Evolutionary conservation across 1,284 basidiomycete genomes (phyloP), one percentile per base, ranked within the genome.

Genomic region (Ustilago loliicola): DNA sequence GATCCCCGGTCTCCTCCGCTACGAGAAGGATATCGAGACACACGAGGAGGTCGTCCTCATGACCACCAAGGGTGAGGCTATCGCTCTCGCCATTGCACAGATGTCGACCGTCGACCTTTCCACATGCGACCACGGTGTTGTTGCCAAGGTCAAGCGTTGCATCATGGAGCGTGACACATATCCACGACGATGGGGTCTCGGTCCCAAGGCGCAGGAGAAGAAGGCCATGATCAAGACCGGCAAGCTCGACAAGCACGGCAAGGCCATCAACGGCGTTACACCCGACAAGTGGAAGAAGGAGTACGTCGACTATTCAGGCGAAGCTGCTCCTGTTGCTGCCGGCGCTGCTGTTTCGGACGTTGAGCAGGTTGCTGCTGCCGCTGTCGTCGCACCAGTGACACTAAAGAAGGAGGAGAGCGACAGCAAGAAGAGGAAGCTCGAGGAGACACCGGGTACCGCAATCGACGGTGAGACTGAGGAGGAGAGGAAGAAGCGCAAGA

Each of bases 51-150:
- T 99, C 55, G 96, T 99, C 53, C 89, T 99, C 77, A 99, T 99
- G 96, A 99, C 97, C 63, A 99, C 97, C 54, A 99, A 99, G 90
- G 97, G 96, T 80, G 97, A 99, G 88, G 97, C 95, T 48, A 98
- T 99, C 85, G 97, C 97, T 29, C 91, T 99, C 54, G 97, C 94
- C 40, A 87, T 88, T 70, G 87, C 87, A 9, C 86, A 87, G 55
- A 99, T 99, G 97, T 94, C 95, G 15, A 98, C 96, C 11, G 96
- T 97, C 72, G 97, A 99, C 87, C 91, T 99, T 61, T 94, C 95
- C 21, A 97, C 96, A 11, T 98, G 96, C 87, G 96, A 99, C 87
- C 97, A 99, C 86, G 97, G 97, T 66, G 95, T 99, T 66, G 97
- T 99, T 45, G 97, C 97, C 52, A 98, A 98, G 89, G 95, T 99